Percentiles rank a stretch among this genome's conserved stretches.
Evolutionary conservation across 441 rosid genomes (phyloP).

Genomic region (Pelargonium australe): DNA sequence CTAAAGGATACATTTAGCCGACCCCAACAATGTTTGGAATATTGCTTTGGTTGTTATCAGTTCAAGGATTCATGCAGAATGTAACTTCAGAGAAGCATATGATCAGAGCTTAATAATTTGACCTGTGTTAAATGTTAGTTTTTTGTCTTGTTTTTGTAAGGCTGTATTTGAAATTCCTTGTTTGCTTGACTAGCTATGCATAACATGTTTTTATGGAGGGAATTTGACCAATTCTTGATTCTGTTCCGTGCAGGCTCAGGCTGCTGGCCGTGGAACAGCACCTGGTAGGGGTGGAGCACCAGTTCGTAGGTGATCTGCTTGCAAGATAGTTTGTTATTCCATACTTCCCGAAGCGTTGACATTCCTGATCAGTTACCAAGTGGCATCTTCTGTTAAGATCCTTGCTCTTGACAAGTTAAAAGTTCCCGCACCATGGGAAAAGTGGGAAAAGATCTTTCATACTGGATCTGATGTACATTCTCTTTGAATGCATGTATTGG

Average conservation of each 20-base stretch:
- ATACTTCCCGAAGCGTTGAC: conserved; percentile 4
- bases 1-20: no score
- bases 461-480: no score
- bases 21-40: no score
- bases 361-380: conserved; percentile 15
- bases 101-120: neutral
- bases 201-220: conserved; percentile 8
- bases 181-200: conserved; percentile 5
- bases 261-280: conserved; percentile 70
- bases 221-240: neutral
- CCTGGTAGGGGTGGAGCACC: conserved; percentile 79
- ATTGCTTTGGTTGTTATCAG: no score
- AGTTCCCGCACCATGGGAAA: neutral
- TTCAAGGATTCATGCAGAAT: neutral
- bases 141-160: neutral
- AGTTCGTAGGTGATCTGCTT: conserved; percentile 49
- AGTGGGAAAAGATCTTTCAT: no score
- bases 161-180: neutral
- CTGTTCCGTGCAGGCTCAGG: conserved; percentile 46
- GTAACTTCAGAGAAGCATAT: neutral
- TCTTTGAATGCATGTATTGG: neutral
- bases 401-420: conserved; percentile 10
- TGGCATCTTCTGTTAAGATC: conserved; percentile 11
- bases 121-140: neutral
- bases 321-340: neutral